A percentile compares a stretch with the other conserved stretches of the same genome.
Conservation (phyloP, 805 yeast species). For the Priceomyces carsonii region DNA sequence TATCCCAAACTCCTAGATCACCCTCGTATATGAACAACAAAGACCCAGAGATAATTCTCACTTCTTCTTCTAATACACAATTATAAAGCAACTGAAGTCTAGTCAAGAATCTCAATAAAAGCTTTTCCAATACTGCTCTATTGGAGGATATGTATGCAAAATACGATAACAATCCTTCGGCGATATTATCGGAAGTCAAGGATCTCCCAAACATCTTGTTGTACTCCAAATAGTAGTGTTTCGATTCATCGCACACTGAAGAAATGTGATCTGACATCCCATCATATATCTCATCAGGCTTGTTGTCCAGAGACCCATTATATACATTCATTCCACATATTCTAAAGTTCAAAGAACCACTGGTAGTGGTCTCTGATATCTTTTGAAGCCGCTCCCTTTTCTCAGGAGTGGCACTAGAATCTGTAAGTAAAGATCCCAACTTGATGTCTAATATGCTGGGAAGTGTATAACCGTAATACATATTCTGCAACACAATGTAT, state of each 20-base stretch:
- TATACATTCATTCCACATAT: constrained; percentile 85
- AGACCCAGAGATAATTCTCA: constrained; percentile 70
- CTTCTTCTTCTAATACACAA: constrained; percentile 61
- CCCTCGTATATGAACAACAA: constrained; percentile 74
- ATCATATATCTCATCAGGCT: constrained; percentile 14
- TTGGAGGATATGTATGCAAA: constrained; percentile 36
- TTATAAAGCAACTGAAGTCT: constrained; percentile 68
- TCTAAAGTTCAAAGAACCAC: constrained; percentile 73
- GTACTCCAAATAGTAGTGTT: constrained; percentile 48
- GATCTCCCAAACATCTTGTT: constrained; percentile 74
- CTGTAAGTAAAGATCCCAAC: constrained; percentile 72
- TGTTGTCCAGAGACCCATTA: constrained; percentile 11
- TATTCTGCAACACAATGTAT: constrained; percentile 71
- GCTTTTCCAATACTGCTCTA: constrained; percentile 31
- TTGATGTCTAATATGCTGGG: constrained; percentile 86
- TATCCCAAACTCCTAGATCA: constrained; percentile 56
- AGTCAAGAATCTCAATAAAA: constrained; percentile 50
- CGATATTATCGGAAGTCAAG: constrained; percentile 45
- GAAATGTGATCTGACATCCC: constrained; percentile 18
- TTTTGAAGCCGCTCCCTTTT: constrained; percentile 60
- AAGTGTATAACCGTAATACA: constrained; percentile 54
- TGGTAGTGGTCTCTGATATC: constrained; percentile 75
- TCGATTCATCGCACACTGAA: constrained; percentile 13
- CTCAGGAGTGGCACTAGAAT: constrained; percentile 52
- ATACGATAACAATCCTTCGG: constrained; percentile 47